A percentile compares a stretch with the other conserved stretches of the same genome.
phyloP scores from a whole-genome alignment of 441 rosid species.

The California macrophylla region DNA sequence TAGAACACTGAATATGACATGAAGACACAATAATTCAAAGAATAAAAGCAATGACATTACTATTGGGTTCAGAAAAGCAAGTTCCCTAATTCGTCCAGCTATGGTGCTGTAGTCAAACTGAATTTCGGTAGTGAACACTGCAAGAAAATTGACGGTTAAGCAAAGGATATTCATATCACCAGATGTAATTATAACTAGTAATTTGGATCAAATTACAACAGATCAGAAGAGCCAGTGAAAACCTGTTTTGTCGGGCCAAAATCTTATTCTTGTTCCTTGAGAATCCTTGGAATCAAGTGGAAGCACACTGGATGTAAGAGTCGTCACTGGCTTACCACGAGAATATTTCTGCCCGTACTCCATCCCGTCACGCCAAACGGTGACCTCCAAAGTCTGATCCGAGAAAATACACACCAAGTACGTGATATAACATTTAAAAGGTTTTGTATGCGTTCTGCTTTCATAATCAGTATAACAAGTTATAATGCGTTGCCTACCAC shows the following conservation, averaged over 20 bases:
- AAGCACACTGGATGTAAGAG: constrained; percentile 45
- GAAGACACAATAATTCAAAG: constrained; percentile 1
- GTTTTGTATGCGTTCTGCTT: not conserved
- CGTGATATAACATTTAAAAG: not conserved
- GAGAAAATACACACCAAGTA: not conserved
- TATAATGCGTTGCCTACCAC: not conserved
- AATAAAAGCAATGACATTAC: constrained; percentile 27
- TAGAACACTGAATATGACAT: not conserved
- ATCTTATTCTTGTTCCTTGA: constrained; percentile 66
- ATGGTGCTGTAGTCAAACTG: constrained; percentile 77
- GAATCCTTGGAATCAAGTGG: constrained; percentile 49
- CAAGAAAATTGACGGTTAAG: constrained; percentile 16
- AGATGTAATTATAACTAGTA: constrained; percentile 4
- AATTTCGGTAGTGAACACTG: constrained; percentile 86
- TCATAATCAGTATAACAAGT: not conserved
- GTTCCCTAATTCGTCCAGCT: constrained; percentile 82
- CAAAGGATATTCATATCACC: constrained; percentile 15
- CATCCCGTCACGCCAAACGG: constrained; percentile 84
- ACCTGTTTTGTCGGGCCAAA: constrained; percentile 99
- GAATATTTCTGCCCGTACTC: constrained; percentile 75
- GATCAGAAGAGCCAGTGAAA: constrained; percentile 16
- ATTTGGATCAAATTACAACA: constrained; percentile 3
- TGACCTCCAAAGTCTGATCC: constrained; percentile 57
- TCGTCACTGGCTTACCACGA: constrained; percentile 75
- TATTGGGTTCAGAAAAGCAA: constrained; percentile 91